Base-by-base conservation (phyloP, 805 yeast species). In the Metschnikowia vanudenii region DNA sequence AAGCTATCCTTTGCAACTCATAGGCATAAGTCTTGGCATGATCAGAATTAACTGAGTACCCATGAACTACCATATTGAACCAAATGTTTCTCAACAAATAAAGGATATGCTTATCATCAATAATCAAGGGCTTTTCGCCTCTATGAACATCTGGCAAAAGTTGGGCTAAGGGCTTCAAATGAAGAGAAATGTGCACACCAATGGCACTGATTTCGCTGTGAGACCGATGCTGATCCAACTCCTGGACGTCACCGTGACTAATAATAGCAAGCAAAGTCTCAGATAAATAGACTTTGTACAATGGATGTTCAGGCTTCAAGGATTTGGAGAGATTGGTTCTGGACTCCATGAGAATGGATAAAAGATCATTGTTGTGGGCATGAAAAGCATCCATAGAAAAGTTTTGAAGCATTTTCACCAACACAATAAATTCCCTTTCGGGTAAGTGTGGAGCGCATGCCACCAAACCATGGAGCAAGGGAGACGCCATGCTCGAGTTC, bases 41-140 rank as follows among this genome's bases (percentile, higher is more conserved):
- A 12, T 72, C 70, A 0, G 94, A 82, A 31, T 73, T 73, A 45
- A 73, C 72, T n/a, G 81, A 77, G 61, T 83, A 89, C 0, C 99
- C 99, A 64, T 94, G 96, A 22, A 91, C 86, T 3, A 84, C 92
- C 75, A 94, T 73, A 59, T 92, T 94, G 64, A 88, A 89, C 99
- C 99, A 94, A 37, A 89, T 81, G 64, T 94, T 86, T 59, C 95
- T 78, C 71, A 92, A 88, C 49, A 83, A 69, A 38, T 77, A 74
- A 39, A 81, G 69, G 1, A 81, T 69, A 1, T 69, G 69, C 33
- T 79, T 78, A 52, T 84, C 80, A 8, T 61, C 56, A 14, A 68
- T 66, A 18, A 58, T 54, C 63, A 57, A 75, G 0, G 85, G 81
- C 4, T 60, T 54, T 24, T 75, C 74, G 24, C 63, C 65, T 12